Evolutionary conservation across 345 rosid species (phyloP).

Genomic region (Eucalyptus erythrocorys): DNA sequence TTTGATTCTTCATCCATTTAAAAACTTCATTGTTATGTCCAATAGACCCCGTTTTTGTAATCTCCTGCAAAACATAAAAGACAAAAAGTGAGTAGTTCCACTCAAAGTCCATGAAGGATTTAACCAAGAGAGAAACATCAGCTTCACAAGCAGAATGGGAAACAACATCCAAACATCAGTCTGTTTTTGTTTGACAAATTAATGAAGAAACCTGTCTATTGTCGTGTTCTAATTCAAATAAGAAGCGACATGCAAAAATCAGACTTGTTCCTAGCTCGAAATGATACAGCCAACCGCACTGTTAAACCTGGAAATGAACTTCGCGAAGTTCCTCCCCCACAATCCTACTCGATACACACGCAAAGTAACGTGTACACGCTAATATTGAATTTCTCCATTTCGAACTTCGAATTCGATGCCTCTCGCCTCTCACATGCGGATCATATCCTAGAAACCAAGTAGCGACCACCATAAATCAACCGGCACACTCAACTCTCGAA

Average conservation of each 20-base stretch:
- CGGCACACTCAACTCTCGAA: neutral
- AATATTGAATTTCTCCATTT: neutral
- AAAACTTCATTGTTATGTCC: constrained; percentile 58
- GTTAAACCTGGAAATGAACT: neutral
- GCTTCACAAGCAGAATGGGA: neutral
- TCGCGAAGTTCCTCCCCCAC: neutral
- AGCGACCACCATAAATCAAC: neutral
- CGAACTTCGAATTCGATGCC: neutral
- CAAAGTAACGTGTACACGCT: neutral
- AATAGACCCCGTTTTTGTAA: constrained; percentile 62
- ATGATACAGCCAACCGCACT: neutral
- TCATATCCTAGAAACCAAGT: neutral
- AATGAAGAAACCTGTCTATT: neutral
- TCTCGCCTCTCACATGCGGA: neutral
- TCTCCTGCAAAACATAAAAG: constrained; percentile 29
- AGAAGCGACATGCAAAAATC: neutral
- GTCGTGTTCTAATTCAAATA: neutral
- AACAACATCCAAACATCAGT: neutral
- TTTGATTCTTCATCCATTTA: constrained; percentile 72
- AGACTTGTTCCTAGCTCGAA: neutral
- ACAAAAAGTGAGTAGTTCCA: neutral
- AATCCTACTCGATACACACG: neutral
- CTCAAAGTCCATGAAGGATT: neutral
- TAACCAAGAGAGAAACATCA: neutral
- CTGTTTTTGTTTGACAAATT: neutral